Evolutionary conservation across 2,329 filamentous ascomycete genomes (phyloP).

Genomic region (Sclerotinia minor): DNA sequence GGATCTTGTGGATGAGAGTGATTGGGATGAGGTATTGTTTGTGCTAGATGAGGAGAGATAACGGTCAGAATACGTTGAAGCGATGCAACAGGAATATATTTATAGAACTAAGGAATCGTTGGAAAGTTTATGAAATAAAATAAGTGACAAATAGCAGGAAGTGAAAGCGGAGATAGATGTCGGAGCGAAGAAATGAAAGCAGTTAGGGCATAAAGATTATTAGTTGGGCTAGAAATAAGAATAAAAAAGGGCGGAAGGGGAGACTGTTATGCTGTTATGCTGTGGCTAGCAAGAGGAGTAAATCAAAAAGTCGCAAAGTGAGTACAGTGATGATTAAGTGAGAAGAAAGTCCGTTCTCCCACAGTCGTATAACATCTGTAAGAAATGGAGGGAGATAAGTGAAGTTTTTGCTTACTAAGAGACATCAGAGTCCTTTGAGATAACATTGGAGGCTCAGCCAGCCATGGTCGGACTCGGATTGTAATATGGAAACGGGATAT

Average conservation of each 20-base stretch:
- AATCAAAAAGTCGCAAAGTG: no score
- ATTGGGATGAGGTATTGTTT: not conserved
- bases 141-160: not conserved
- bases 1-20: not conserved
- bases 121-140: not conserved
- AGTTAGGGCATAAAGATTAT: not conserved
- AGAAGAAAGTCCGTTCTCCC: no score
- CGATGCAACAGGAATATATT: not conserved
- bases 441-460: not conserved
- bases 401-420: not conserved
- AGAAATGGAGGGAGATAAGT: no score
- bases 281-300: no score
- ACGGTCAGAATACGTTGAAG: not conserved
- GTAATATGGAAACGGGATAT: not conserved
- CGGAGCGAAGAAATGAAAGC: not conserved
- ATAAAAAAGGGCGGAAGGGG: no score
- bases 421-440: fast-evolving
- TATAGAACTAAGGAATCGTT: not conserved
- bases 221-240: fast-evolving
- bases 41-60: not conserved
- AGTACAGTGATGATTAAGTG: no score
- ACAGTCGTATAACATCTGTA: no score
- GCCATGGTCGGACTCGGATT: not conserved
- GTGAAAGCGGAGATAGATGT: not conserved
- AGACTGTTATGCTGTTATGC: no score